Evolutionary conservation across 768 basidiomycete species (phyloP).

Genomic region (Russula sp.): DNA sequence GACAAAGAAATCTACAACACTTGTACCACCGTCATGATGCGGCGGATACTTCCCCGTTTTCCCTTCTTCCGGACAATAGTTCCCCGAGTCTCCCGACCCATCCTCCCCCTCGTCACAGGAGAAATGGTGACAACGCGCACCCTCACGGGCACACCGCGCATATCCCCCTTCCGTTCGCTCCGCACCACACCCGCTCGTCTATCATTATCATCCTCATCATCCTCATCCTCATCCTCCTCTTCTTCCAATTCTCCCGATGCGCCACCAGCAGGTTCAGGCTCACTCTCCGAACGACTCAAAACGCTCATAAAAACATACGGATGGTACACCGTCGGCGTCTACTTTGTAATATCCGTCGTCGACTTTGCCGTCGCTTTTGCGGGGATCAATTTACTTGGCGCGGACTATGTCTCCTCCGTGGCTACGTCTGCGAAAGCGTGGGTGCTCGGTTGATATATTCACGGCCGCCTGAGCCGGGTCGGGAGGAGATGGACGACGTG

Average conservation of each 20-base stretch:
- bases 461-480: constrained; percentile 61
- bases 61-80: constrained; percentile 47
- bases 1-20: too few relatives aligned
- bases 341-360: constrained; percentile 64
- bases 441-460: constrained; percentile 47
- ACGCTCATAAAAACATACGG: constrained; percentile 89
- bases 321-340: constrained; percentile 93
- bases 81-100: constrained; percentile 43
- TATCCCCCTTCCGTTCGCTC: constrained; percentile 46
- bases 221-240: constrained; percentile 35
- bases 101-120: constrained; percentile 48
- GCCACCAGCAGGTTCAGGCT: constrained; percentile 43
- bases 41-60: constrained; percentile 43
- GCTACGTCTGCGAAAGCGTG: constrained; percentile 55
- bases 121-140: constrained; percentile 31
- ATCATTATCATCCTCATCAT: constrained; percentile 36
- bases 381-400: constrained; percentile 82
- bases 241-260: constrained; percentile 32
- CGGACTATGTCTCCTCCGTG: constrained; percentile 79
- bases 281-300: constrained; percentile 70
- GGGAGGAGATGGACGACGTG: constrained; percentile 56
- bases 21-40: constrained; percentile 14
- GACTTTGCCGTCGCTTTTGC: constrained; percentile 87
- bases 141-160: constrained; percentile 36
- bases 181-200: constrained; percentile 50